Percentiles rank a stretch among this genome's conserved stretches.
Evolutionary conservation across 1,139 yeast genomes (phyloP).

Genomic region (Wickerhamomyces sp.): DNA sequence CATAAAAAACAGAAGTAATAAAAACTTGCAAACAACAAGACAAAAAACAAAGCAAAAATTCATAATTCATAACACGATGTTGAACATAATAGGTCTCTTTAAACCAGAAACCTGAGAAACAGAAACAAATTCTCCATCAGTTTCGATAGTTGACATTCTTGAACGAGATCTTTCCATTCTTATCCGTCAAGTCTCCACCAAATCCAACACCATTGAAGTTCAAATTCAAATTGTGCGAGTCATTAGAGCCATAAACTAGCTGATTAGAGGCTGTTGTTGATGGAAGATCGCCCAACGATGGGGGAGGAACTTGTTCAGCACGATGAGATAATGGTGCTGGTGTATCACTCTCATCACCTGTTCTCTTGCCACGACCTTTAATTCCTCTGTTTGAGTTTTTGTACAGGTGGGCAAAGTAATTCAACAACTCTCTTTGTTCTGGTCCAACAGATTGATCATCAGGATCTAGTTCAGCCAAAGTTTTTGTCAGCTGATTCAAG

Average conservation of each 20-base stretch:
- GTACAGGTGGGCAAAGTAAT: conserved; percentile 75
- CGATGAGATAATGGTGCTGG: background rate
- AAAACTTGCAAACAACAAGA: too few relatives aligned
- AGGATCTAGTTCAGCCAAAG: conserved; percentile 53
- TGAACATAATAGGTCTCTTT: too few relatives aligned
- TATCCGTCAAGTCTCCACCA: background rate
- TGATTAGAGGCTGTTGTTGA: background rate
- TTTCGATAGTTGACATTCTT: conserved; percentile 11
- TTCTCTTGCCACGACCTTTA: conserved; percentile 76
- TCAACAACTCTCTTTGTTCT: conserved; percentile 62
- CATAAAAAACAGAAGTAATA: too few relatives aligned
- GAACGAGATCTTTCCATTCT: conserved; percentile 10
- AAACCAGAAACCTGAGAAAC: too few relatives aligned
- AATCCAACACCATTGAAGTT: background rate
- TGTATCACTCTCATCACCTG: background rate
- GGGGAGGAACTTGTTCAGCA: too few relatives aligned
- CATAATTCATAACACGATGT: too few relatives aligned
- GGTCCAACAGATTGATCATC: conserved; percentile 43
- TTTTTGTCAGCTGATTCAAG: conserved; percentile 55
- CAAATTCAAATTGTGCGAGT: conserved; percentile 3
- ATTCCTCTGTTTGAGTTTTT: conserved; percentile 88
- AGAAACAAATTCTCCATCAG: background rate
- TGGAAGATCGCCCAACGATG: background rate
- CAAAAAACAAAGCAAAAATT: too few relatives aligned
- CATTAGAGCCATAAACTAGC: background rate